A percentile compares a stretch with the other conserved stretches of the same genome.
phyloP scores from a whole-genome alignment of 768 basidiomycete species.

The Trametes cingulata region DNA sequence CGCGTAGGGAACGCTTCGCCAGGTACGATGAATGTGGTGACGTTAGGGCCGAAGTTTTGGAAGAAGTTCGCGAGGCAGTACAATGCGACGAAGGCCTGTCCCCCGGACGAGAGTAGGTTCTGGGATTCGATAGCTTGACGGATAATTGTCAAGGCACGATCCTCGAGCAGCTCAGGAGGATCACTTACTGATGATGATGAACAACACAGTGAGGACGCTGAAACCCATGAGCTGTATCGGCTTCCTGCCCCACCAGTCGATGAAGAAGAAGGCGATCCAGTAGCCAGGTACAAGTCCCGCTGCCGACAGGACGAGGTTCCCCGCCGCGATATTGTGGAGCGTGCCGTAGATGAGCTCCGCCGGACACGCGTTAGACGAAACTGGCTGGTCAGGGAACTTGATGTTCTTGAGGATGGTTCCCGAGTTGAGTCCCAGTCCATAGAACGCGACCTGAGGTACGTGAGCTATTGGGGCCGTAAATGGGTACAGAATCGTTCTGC shows the following conservation, averaged over 20 bases:
- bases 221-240: constrained; percentile 44
- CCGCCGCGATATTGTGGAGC: constrained; percentile 34
- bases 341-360: constrained; percentile 28
- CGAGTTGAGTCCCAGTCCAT: constrained; percentile 51
- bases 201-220: constrained; percentile 34
- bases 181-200: constrained; percentile 33
- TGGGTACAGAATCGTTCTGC: constrained; percentile 27
- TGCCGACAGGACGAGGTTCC: constrained; percentile 38
- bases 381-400: constrained; percentile 13
- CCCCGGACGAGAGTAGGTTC: constrained; percentile 27
- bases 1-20: constrained; percentile 49
- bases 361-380: too few species aligned
- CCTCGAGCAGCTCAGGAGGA: not conserved
- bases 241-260: constrained; percentile 42
- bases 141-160: too few species aligned
- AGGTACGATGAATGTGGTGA: constrained; percentile 46
- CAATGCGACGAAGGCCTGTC: constrained; percentile 37
- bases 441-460: constrained; percentile 43
- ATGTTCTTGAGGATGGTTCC: constrained; percentile 38
- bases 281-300: constrained; percentile 43
- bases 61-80: constrained; percentile 45
- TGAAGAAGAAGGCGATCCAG: constrained; percentile 38
- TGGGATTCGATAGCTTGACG: constrained; percentile 34
- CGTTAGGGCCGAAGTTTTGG: constrained; percentile 49
- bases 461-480: constrained; percentile 19